Conservation (phyloP, 78 protist species). For the slime mould (Dictyostelium discoideum) region DNA sequence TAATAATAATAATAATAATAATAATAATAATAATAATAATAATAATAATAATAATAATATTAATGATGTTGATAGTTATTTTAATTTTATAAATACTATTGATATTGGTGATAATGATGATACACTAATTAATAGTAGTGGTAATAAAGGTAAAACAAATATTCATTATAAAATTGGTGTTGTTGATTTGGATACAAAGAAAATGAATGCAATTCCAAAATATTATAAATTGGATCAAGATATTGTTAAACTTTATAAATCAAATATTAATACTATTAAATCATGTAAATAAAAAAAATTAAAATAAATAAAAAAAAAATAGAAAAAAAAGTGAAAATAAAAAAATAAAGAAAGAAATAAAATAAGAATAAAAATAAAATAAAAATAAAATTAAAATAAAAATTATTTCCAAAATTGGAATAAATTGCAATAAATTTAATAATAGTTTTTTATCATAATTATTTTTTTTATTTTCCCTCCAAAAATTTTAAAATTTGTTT, state of each 20-base stretch:
- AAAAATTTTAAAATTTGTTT: not conserved
- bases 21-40: too few relatives aligned
- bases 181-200: constrained; percentile 63
- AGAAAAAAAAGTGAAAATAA: not conserved
- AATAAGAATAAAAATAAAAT: not conserved
- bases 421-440: too few relatives aligned
- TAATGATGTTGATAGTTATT: not conserved
- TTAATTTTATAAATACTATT: not conserved
- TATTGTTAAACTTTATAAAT: constrained; percentile 1
- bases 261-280: not conserved
- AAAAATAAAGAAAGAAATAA: not conserved
- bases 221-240: constrained; percentile 27
- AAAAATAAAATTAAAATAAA: not conserved
- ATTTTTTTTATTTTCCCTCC: not conserved
- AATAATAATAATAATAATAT: not conserved
- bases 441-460: too few relatives aligned
- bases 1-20: too few relatives aligned
- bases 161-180: constrained; percentile 39
- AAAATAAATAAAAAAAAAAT: not conserved
- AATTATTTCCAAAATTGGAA: not conserved
- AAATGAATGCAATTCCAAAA: constrained; percentile 36
- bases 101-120: not conserved
- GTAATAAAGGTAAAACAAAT: not conserved
- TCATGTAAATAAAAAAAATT: not conserved
- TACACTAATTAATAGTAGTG: not conserved